Conservation (phyloP, 2,329 filamentous ascomycete genomes). For the Immersiporthe knoxdaviesiana region DNA sequence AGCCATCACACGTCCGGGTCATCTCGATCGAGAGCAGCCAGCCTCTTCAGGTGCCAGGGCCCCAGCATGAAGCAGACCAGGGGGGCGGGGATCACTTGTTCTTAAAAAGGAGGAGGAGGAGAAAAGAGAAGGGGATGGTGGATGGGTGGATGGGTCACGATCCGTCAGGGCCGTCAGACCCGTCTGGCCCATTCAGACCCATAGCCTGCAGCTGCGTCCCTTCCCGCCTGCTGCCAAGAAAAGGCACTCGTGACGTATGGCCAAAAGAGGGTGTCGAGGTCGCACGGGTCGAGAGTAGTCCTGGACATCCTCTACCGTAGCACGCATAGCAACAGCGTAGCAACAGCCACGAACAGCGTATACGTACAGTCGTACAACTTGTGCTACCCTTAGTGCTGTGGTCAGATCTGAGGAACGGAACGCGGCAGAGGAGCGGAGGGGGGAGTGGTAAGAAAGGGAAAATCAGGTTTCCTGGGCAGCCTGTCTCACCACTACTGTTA, state of each 20-base stretch:
- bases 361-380: too few relatives aligned
- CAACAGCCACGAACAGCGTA: too few relatives aligned
- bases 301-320: not conserved
- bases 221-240: constrained; percentile 15
- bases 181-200: constrained; percentile 1
- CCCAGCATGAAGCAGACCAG: not conserved
- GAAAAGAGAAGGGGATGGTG: too few relatives aligned
- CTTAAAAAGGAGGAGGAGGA: not conserved
- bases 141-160: not conserved
- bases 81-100: not conserved
- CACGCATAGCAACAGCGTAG: too few relatives aligned
- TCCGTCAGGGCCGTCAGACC: not conserved
- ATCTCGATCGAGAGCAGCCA: constrained; percentile 3
- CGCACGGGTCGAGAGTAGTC: not conserved
- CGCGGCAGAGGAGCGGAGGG: not conserved
- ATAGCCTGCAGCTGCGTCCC: constrained; percentile 15
- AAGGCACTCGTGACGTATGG: constrained; percentile 12
- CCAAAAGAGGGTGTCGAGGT: not conserved
- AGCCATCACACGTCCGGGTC: not conserved
- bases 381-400: too few relatives aligned
- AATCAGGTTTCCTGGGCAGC: not conserved
- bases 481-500: not conserved
- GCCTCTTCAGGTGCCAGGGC: not conserved
- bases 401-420: not conserved
- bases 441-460: not conserved